Percentiles rank a stretch among this genome's conserved stretches.
These are phyloP conservation scores for Anethum foeniculum DNA, from an alignment of 140 eudicot species.

Conservation along the genomic window DNA sequence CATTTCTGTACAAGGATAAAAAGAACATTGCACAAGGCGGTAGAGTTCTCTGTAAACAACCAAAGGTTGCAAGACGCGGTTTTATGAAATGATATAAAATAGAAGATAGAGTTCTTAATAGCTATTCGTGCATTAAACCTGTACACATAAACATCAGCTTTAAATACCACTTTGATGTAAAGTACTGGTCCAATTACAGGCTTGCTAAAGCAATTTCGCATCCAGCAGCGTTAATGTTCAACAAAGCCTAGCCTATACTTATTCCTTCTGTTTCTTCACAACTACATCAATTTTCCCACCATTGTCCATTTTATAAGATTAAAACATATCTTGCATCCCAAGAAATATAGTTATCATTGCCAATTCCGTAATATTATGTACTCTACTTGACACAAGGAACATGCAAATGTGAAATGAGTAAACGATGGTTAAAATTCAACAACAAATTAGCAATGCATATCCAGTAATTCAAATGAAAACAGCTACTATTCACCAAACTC, in stretches of 20 bases:
- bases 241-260: neutral
- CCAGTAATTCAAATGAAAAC: neutral
- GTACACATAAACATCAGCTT: neutral
- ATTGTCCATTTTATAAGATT: neutral
- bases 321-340: neutral
- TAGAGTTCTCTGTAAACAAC: neutral
- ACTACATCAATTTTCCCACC: neutral
- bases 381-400: neutral
- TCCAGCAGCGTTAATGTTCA: neutral
- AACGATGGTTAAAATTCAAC: neutral
- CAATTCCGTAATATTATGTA: neutral
- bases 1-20: neutral
- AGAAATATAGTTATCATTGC: neutral
- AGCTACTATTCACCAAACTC: neutral
- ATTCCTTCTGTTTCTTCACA: neutral
- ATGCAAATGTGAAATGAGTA: neutral
- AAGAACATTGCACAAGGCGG: neutral
- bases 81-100: neutral
- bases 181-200: neutral
- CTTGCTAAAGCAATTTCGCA: neutral
- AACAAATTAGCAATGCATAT: neutral
- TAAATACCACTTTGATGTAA: neutral
- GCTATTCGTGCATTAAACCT: neutral
- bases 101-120: neutral
- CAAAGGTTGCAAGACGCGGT: neutral